Evolutionary conservation across 1,284 basidiomycete species (phyloP), one percentile per base, ranked within the genome.

Genomic region (Stereum hirsutum): DNA sequence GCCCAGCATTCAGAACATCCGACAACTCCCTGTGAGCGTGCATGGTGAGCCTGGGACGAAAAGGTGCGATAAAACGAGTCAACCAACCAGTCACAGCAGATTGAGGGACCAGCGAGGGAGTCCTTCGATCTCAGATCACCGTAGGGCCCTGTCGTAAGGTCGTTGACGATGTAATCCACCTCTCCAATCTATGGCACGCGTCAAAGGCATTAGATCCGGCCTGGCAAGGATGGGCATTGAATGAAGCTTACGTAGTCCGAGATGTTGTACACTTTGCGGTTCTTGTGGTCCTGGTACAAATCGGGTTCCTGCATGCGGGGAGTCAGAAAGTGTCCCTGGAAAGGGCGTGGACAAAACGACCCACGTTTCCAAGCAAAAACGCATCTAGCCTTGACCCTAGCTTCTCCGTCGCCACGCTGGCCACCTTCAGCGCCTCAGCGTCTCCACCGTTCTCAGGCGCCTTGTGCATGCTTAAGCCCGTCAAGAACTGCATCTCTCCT

Each of bases 271-370:
- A 14, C 7, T 3, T 24, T 25, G 6, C 37, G 21, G 15, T 17
- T 39, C 27, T 25, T 25, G 21, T 39, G 37, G 26, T 23, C 14
- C 12, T 21, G 24, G 15, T 39, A 39, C 24, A 39, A 27, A 23
- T 39, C 37, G 14, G 37, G 37, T 17, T 39, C 37, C 37, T 39
- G 26, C n/a, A n/a, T n/a, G n/a, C n/a, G n/a, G n/a, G n/a, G n/a
- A n/a, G n/a, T n/a, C n/a, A n/a, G n/a, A n/a, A n/a, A n/a, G n/a
- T n/a, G n/a, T n/a, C n/a, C n/a, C n/a, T n/a, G n/a, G n/a, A 32
- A 6, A 32, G 31, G 19, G n/a, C n/a, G n/a, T n/a, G n/a, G n/a
- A n/a, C n/a, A n/a, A n/a, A n/a, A n/a, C n/a, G 14, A 21, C 35
- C 7, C 15, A 39, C 37, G 23, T 39, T 39, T 26, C 37, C 37